These are phyloP conservation scores for Aphanoascus verrucosus DNA, from an alignment of 2,329 filamentous ascomycete species.

Conservation along the genomic window DNA sequence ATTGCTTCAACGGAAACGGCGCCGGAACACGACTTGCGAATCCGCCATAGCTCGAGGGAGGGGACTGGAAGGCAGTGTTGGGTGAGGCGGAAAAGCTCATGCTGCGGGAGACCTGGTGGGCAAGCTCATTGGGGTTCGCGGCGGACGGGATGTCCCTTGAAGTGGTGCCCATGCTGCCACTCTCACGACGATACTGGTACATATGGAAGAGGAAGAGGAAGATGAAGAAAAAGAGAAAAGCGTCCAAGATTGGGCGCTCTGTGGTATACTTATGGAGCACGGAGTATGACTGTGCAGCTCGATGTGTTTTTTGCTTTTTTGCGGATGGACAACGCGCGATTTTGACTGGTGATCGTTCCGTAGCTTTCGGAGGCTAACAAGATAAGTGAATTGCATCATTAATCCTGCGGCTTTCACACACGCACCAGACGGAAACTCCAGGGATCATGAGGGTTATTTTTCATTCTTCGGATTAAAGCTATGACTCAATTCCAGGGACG, in stretches of 20 bases:
- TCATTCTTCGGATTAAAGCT: neutral
- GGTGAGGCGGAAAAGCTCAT: slow-evolving; percentile 66
- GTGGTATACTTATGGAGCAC: neutral
- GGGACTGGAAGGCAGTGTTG: slow-evolving; percentile 62
- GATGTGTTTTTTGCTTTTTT: slow-evolving; percentile 1
- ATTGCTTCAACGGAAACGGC: slow-evolving; percentile 46
- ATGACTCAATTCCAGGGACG: neutral
- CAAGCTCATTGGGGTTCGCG: slow-evolving; percentile 22
- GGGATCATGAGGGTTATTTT: neutral
- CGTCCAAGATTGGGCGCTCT: neutral
- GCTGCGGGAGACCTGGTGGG: slow-evolving; percentile 45
- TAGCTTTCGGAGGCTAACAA: slow-evolving; percentile 4
- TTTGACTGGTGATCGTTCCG: slow-evolving; percentile 2
- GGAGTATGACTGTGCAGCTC: slow-evolving; percentile 1
- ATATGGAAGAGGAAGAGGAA: slow-evolving; percentile 5
- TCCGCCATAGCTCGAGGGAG: slow-evolving; percentile 51
- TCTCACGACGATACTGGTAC: slow-evolving; percentile 7
- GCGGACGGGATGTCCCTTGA: slow-evolving; percentile 27
- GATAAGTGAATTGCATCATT: slow-evolving; percentile 6
- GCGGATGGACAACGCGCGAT: neutral
- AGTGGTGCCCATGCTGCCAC: slow-evolving; percentile 22
- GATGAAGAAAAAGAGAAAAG: slow-evolving; percentile 8
- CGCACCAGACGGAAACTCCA: slow-evolving; percentile 1
- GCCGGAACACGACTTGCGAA: slow-evolving; percentile 33
- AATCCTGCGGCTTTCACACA: neutral